Evolutionary conservation across 495 filamentous ascomycete species (phyloP).

Genomic region (Neurospora sp.): DNA sequence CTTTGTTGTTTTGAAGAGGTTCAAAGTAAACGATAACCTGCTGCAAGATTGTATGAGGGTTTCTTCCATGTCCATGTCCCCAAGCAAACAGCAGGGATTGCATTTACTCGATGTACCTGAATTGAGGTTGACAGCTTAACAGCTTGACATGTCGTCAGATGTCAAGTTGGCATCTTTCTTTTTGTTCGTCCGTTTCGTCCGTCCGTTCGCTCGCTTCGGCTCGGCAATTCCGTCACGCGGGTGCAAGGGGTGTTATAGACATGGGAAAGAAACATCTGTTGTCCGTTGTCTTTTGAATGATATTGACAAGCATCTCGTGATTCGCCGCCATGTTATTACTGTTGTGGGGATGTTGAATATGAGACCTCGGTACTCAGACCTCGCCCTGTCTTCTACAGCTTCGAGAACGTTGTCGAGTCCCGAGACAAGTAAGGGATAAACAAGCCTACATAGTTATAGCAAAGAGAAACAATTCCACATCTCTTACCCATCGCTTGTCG

Average conservation of each 20-base stretch:
- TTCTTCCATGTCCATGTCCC: not conserved
- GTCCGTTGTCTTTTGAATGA: not conserved
- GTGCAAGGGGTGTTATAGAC: not conserved
- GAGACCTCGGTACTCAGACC: not conserved
- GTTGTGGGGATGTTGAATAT: not conserved
- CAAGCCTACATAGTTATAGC: not conserved
- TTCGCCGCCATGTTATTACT: not conserved
- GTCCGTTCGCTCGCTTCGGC: not conserved
- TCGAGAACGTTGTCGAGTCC: not conserved
- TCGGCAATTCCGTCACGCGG: not conserved
- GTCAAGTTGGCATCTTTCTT: not conserved
- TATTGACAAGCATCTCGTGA: not conserved
- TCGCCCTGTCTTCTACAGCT: not conserved
- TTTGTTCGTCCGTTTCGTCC: not conserved
- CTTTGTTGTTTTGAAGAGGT: not conserved
- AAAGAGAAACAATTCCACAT: not conserved
- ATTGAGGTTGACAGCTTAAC: not conserved
- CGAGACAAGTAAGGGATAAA: not conserved
- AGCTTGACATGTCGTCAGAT: not conserved
- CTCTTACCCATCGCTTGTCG: not conserved
- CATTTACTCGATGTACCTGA: not conserved
- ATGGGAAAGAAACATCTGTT: not conserved
- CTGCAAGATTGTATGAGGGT: not conserved
- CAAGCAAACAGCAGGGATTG: not conserved
- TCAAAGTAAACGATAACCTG: not conserved